These are phyloP conservation scores for Medicago ruthenica DNA, from an alignment of 306 rosid genomes.

Conservation along the genomic window DNA sequence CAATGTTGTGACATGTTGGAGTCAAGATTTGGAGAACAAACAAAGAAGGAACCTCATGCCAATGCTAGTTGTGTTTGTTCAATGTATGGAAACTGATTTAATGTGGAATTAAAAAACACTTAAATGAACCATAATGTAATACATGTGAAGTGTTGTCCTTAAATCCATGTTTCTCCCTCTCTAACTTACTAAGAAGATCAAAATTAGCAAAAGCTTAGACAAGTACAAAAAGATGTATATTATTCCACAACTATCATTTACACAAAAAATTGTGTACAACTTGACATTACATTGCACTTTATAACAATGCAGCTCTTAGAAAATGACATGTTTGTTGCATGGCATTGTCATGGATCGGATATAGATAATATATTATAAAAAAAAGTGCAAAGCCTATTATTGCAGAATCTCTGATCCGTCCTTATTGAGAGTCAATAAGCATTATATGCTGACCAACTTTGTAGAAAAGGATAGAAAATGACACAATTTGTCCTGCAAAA, in stretches of 20 bases:
- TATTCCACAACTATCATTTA: constrained; percentile 49
- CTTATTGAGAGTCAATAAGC: constrained; percentile 38
- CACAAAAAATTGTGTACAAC: constrained; percentile 39
- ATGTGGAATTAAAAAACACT: constrained; percentile 57
- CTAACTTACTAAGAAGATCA: constrained; percentile 53
- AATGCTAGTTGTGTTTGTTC: constrained; percentile 43
- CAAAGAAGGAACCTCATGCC: constrained; percentile 55
- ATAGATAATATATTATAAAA: constrained; percentile 16
- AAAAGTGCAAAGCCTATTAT: constrained; percentile 27
- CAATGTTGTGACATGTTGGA: constrained; percentile 59
- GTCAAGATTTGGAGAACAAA: constrained; percentile 47
- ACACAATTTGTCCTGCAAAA: constrained; percentile 24
- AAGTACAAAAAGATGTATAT: constrained; percentile 47
- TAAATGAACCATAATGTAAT: constrained; percentile 49
- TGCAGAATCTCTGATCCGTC: constrained; percentile 33
- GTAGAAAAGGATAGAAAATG: constrained; percentile 20
- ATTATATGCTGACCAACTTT: constrained; percentile 36
- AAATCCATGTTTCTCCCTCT: background rate
- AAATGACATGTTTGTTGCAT: constrained; percentile 54
- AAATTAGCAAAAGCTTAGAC: constrained; percentile 40
- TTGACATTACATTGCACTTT: constrained; percentile 36
- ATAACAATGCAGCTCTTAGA: constrained; percentile 41
- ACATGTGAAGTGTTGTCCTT: constrained; percentile 54
- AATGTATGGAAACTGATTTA: constrained; percentile 46
- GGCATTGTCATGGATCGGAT: constrained; percentile 29